phyloP scores from a whole-genome alignment of 768 basidiomycete species.

The Termitomyces sp. region DNA sequence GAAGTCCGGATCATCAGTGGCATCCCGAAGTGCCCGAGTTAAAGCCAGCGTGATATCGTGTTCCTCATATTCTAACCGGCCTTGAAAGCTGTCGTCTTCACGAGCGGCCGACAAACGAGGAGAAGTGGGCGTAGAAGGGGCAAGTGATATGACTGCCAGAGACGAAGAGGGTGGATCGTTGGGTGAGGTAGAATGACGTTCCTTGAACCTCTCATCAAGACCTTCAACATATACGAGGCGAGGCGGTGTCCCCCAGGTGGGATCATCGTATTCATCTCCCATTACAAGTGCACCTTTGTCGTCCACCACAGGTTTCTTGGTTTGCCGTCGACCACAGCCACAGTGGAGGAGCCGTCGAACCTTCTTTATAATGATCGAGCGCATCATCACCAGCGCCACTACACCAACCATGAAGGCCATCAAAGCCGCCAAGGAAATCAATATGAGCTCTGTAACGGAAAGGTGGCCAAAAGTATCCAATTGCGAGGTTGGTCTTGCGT shows the following conservation, averaged over 20 bases:
- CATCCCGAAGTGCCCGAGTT: conserved; percentile 16
- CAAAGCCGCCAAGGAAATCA: conserved; percentile 10
- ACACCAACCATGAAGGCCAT: conserved; percentile 6
- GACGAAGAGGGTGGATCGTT: not conserved
- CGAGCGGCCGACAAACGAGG: not conserved
- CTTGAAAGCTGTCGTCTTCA: conserved; percentile 17
- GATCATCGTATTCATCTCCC: conserved; percentile 11
- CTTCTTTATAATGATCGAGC: conserved; percentile 12
- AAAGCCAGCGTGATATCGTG: conserved; percentile 25
- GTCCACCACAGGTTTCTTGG: not conserved
- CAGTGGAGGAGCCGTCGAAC: conserved; percentile 9
- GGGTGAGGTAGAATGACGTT: not conserved
- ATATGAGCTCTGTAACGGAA: conserved; percentile 11
- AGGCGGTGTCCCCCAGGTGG: conserved; percentile 15
- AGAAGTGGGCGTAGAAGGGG: not conserved
- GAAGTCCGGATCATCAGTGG: not conserved
- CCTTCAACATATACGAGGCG: conserved; percentile 15
- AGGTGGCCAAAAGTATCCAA: conserved; percentile 3
- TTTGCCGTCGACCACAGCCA: conserved; percentile 7
- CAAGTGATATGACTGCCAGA: not conserved
- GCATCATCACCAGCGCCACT: conserved; percentile 7
- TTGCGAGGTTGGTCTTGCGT: not conserved
- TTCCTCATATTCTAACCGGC: conserved; percentile 25
- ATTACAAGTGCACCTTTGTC: conserved; percentile 7
- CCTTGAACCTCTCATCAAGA: conserved; percentile 1